Conservation (phyloP, 23 red algal genomes). For the Pyropia yezoensis region DNA sequence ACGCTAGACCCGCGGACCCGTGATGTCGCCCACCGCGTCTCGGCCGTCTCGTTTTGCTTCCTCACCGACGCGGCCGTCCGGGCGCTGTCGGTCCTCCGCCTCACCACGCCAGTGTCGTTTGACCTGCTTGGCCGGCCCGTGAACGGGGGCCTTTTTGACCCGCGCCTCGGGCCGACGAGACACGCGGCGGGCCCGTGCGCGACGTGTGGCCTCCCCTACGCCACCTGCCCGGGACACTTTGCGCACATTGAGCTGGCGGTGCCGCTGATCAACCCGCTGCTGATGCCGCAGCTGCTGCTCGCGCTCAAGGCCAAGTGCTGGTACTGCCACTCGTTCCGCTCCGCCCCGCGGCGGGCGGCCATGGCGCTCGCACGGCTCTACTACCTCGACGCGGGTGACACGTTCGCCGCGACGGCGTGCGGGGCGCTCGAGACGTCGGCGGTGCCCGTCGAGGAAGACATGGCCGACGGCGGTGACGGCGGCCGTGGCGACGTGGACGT, state of each 20-base stretch:
- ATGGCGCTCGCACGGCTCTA: conserved; percentile 28
- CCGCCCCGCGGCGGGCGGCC: conserved; percentile 16
- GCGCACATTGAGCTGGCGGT: conserved; percentile 85
- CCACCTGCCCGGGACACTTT: conserved; percentile 88
- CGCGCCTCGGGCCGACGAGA: conserved; percentile 52
- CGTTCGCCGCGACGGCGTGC: not conserved
- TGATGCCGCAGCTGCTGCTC: conserved; percentile 36
- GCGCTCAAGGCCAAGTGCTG: conserved; percentile 66
- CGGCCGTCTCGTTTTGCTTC: conserved; percentile 33
- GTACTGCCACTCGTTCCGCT: conserved; percentile 61
- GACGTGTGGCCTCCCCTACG: conserved; percentile 73
- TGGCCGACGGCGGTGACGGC: not conserved
- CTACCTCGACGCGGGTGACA: conserved; percentile 28
- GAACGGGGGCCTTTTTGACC: conserved; percentile 76
- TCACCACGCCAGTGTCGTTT: conserved; percentile 44
- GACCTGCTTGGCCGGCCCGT: conserved; percentile 84
- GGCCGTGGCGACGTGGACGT: too few relatives aligned
- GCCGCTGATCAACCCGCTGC: conserved; percentile 65
- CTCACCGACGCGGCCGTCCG: conserved; percentile 35
- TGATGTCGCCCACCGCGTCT: conserved; percentile 32
- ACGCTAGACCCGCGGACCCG: conserved; percentile 28
- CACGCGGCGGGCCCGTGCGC: conserved; percentile 44
- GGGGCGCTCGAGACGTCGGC: conserved; percentile 2
- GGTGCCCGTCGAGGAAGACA: too few relatives aligned
- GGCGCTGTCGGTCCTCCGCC: conserved; percentile 29